Evolutionary conservation across 2,329 filamentous ascomycete species (phyloP).

Genomic region (Aspergillus pseudoviridinutans): DNA sequence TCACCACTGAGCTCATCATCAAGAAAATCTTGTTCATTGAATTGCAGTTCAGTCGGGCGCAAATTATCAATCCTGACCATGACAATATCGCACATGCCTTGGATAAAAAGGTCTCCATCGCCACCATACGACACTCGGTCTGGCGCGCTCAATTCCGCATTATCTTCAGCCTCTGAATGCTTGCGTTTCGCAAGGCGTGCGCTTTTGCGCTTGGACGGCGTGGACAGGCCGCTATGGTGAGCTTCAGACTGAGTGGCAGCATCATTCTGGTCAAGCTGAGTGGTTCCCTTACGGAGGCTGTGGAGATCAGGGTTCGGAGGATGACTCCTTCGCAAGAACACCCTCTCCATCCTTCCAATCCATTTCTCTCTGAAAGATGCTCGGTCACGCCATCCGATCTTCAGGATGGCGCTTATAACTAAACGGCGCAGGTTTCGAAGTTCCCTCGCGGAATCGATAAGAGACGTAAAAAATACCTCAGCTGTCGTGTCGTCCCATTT

Average conservation of each 20-base stretch:
- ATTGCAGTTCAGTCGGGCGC: constrained; percentile 56
- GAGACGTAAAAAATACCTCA: constrained; percentile 71
- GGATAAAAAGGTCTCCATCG: constrained; percentile 33
- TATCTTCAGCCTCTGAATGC: constrained; percentile 23
- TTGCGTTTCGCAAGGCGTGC: constrained; percentile 32
- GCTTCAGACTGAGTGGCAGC: constrained; percentile 10
- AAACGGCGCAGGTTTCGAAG: constrained; percentile 67
- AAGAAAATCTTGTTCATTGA: constrained; percentile 57
- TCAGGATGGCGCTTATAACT: constrained; percentile 71
- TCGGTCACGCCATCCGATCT: constrained; percentile 75
- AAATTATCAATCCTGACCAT: constrained; percentile 60
- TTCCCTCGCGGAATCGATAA: constrained; percentile 66
- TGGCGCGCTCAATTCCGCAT: constrained; percentile 3
- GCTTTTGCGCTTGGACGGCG: constrained; percentile 37
- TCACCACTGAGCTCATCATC: constrained; percentile 59
- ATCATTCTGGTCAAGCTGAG: not conserved
- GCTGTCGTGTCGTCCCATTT: constrained; percentile 69
- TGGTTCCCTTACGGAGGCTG: constrained; percentile 13
- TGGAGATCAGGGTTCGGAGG: constrained; percentile 29
- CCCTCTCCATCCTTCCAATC: constrained; percentile 63
- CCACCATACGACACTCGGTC: constrained; percentile 6
- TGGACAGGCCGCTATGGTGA: constrained; percentile 12
- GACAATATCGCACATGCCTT: constrained; percentile 57
- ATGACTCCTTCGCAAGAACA: constrained; percentile 37
- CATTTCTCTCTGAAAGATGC: constrained; percentile 75